Evolutionary conservation across 441 rosid genomes (phyloP), one percentile per base, ranked within the genome.

Genomic region (Hypseocharis bilobata): DNA sequence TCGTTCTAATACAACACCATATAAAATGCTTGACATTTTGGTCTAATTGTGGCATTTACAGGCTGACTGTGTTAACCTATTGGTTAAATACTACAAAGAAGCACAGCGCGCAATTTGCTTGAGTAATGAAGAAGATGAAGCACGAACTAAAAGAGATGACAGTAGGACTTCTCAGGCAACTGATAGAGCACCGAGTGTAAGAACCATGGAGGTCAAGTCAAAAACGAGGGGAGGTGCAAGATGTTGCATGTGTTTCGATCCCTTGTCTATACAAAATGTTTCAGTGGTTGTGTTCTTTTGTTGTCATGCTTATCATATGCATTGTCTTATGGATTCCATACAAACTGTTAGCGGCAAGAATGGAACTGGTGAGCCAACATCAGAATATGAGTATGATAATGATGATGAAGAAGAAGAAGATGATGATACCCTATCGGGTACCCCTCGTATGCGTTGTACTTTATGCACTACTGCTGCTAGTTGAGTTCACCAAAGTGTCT

Each of bases 191-290:
- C 44, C 32, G 11, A 80, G 76, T 62, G 55, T 75, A 22, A 84
- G 77, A 74, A 78, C 70, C 73, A 77, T 86, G 76, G 96, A 82
- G 69, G 86, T 88, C 19, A 91, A 91, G 84, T 85, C 99, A 28
- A 94, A 84, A 84, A 91, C 94, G 6, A 82, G 85, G 32, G 98
- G 94, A 64, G 89, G 82, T 56, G 83, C 89, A 58, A 84, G 98
- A 74, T 94, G 98, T 70, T 89, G 99, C 86, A 84, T 94, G 71
- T 94, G 99, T 76, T 94, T 94, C 3, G 96, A 91, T 29, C 91
- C 91, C 19, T 83, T 94, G 62, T 91, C 94, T 8, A 84, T 91
- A 68, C 92, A 83, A 74, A 85, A 83, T 10, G 92, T 82, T 49
- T 86, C 96, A 0, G 94, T 85, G 0, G 79, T 89, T 2, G 79